These are phyloP conservation scores for Berberis vulgaris DNA, from an alignment of 164 flowering plant species.

Conservation along the genomic window DNA sequence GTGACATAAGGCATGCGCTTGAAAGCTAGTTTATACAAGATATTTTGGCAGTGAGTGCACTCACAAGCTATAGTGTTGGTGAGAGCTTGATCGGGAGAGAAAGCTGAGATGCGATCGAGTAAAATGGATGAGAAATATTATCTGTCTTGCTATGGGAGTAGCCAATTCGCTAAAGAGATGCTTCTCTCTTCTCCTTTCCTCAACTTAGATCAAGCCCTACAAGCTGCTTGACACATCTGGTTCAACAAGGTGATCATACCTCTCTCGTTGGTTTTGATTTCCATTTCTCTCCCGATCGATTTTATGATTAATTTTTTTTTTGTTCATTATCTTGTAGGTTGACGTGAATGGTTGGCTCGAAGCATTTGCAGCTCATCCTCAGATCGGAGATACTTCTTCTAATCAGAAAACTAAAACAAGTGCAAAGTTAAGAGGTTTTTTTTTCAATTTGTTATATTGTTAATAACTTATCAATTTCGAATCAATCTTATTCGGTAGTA, in stretches of 20 bases:
- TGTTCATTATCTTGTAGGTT: slow-evolving; percentile 27
- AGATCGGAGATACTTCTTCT: slow-evolving; percentile 43
- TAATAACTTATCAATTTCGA: too few relatives aligned
- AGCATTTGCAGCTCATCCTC: slow-evolving; percentile 82
- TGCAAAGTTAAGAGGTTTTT: slow-evolving; percentile 31
- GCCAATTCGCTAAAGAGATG: slow-evolving; percentile 59
- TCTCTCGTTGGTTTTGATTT: slow-evolving; percentile 1
- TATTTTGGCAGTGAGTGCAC: too few relatives aligned
- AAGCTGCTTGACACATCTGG: slow-evolving; percentile 64
- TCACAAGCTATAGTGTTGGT: too few relatives aligned
- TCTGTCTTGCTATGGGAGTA: slow-evolving; percentile 79
- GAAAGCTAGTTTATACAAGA: too few relatives aligned
- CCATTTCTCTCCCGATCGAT: not conserved
- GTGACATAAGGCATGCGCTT: too few relatives aligned
- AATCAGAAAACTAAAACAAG: slow-evolving; percentile 22
- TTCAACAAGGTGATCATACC: slow-evolving; percentile 44
- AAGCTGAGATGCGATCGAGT: slow-evolving; percentile 12
- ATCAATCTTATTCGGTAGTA: too few relatives aligned
- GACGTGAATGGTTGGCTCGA: slow-evolving; percentile 84
- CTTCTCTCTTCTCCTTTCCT: slow-evolving; percentile 40
- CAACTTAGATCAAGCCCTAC: slow-evolving; percentile 29
- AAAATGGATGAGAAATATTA: slow-evolving; percentile 45
- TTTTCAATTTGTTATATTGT: not conserved
- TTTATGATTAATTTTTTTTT: not conserved
- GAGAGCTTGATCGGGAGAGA: too few relatives aligned